These are phyloP conservation scores for Pelargonium australe DNA, from an alignment of 441 rosid genomes.

Conservation along the genomic window DNA sequence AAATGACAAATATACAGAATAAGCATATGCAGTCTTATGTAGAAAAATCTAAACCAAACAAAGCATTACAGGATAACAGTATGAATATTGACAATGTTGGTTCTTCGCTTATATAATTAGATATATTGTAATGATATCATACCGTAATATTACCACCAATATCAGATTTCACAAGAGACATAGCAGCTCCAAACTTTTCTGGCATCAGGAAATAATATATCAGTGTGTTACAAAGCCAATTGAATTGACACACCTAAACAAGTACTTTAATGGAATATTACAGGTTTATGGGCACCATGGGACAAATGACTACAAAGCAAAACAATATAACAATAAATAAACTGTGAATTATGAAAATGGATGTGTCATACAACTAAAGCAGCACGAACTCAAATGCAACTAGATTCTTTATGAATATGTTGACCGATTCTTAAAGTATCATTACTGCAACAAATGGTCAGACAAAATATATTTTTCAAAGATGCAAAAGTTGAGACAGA, in stretches of 20 bases:
- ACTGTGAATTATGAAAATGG: neutral
- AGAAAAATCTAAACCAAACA: too few relatives aligned
- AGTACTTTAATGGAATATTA: neutral
- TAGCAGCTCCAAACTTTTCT: constrained; percentile 91
- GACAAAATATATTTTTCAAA: too few relatives aligned
- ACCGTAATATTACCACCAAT: constrained; percentile 85
- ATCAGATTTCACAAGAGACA: constrained; percentile 82
- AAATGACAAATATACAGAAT: neutral
- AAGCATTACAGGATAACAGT: neutral
- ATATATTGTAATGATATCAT: constrained; percentile 10
- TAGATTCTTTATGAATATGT: too few relatives aligned
- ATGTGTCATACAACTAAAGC: too few relatives aligned
- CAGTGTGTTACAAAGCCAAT: constrained; percentile 7
- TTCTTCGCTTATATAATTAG: neutral
- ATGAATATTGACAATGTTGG: neutral
- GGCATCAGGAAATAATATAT: constrained; percentile 18
- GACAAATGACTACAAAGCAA: neutral
- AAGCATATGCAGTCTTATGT: neutral
- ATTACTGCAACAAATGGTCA: too few relatives aligned
- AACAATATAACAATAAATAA: neutral
- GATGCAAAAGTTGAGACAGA: too few relatives aligned
- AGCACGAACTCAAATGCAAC: too few relatives aligned
- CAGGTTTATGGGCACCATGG: neutral
- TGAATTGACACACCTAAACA: neutral
- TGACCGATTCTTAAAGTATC: too few relatives aligned